Percentiles rank a stretch among this genome's conserved stretches.
phyloP scores from a whole-genome alignment of 2,329 filamentous ascomycete genomes.

The Talaromyces piceae region DNA sequence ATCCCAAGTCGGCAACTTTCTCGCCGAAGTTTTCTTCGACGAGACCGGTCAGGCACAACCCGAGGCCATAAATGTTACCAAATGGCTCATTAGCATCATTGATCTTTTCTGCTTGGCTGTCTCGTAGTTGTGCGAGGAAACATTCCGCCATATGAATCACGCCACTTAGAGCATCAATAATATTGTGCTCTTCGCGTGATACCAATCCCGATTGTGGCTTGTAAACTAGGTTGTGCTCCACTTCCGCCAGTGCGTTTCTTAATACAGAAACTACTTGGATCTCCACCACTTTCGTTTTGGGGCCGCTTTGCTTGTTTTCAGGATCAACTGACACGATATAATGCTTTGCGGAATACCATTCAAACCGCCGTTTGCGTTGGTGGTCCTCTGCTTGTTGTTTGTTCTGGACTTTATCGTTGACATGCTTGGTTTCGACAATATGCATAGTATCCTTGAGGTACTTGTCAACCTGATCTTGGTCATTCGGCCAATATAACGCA shows the following conservation, averaged over 20 bases:
- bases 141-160: background rate
- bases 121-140: background rate
- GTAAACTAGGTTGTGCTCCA: constrained; percentile 23
- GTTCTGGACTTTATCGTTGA: background rate
- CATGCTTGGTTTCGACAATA: background rate
- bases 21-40: background rate
- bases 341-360: background rate
- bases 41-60: background rate
- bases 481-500: constrained; percentile 5
- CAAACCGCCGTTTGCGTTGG: background rate
- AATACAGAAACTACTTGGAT: constrained; percentile 24
- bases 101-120: background rate
- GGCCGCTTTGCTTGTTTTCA: background rate
- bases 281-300: constrained; percentile 13
- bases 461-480: background rate
- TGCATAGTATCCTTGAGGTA: background rate
- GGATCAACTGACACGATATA: background rate
- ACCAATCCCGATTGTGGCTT: constrained; percentile 12
- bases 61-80: background rate
- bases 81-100: background rate
- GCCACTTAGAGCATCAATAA: background rate
- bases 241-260: constrained; percentile 21
- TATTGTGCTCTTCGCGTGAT: background rate
- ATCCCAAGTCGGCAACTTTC: background rate
- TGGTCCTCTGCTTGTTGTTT: background rate